Evolutionary conservation across 371 early-diverging fungal species (phyloP).

Genomic region (Thermomucor indicae-seudaticae): DNA sequence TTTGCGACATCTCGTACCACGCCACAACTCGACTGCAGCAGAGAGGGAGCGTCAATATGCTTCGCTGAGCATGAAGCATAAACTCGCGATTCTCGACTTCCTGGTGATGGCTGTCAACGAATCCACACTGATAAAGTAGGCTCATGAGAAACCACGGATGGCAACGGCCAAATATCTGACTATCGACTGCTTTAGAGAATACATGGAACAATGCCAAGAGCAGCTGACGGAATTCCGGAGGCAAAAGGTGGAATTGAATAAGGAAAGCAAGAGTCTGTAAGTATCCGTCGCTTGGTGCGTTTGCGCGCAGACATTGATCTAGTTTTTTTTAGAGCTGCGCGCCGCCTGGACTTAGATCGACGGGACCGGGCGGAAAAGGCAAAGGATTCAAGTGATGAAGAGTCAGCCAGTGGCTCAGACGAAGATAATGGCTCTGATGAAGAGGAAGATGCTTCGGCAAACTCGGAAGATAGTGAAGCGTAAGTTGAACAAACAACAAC

Average conservation of each 20-base stretch:
- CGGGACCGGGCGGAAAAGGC: conserved; percentile 18
- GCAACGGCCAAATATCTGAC: background rate
- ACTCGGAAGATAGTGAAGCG: conserved; percentile 24
- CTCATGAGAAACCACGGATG: background rate
- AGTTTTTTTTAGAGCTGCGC: conserved; percentile 13
- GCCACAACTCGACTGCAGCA: conserved; percentile 23
- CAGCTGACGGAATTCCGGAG: conserved; percentile 58
- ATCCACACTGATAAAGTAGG: conserved; percentile 38
- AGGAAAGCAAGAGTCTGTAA: conserved; percentile 51
- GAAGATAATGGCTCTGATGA: conserved; percentile 11
- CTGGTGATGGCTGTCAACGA: conserved; percentile 40
- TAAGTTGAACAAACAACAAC: background rate
- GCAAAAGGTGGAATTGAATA: conserved; percentile 65
- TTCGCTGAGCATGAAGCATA: conserved; percentile 27
- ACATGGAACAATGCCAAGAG: conserved; percentile 70
- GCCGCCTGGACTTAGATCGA: conserved; percentile 27
- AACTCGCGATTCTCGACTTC: conserved; percentile 36
- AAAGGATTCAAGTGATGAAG: conserved; percentile 21
- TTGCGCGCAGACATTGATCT: background rate
- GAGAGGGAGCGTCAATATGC: conserved; percentile 45
- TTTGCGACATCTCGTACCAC: conserved; percentile 35
- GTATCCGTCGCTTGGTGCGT: conserved; percentile 1
- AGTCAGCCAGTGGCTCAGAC: conserved; percentile 7
- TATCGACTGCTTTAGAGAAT: conserved; percentile 30
- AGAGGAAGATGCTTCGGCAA: conserved; percentile 34